A percentile compares a stretch with the other conserved stretches of the same genome.
phyloP scores from a whole-genome alignment of 1,139 yeast species.

The Nakaseomyces kungkrabaensis region DNA sequence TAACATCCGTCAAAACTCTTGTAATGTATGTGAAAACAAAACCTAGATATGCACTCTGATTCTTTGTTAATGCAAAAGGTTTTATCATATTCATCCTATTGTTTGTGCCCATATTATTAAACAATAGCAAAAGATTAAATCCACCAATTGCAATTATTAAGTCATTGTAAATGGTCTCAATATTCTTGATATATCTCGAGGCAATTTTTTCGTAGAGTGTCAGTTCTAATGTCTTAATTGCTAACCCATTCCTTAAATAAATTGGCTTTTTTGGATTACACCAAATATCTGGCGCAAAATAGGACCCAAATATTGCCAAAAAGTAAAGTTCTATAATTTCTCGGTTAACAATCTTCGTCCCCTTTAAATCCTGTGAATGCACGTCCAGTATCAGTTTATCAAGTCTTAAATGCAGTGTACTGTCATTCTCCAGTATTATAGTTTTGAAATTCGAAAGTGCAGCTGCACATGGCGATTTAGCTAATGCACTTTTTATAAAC shows the following conservation, averaged over 20 bases:
- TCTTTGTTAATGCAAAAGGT: slow-evolving; percentile 5
- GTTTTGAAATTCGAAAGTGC: slow-evolving; percentile 19
- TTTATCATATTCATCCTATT: slow-evolving; percentile 5
- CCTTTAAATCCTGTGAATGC: slow-evolving; percentile 12
- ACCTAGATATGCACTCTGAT: slow-evolving; percentile 12
- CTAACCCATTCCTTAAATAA: slow-evolving; percentile 11
- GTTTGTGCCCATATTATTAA: slow-evolving; percentile 4
- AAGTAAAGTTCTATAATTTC: slow-evolving; percentile 28
- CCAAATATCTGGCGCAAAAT: slow-evolving; percentile 22
- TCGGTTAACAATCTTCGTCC: slow-evolving; percentile 21
- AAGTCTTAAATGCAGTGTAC: slow-evolving; percentile 15
- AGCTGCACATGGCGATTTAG: slow-evolving; percentile 38
- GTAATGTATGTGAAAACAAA: slow-evolving; percentile 22
- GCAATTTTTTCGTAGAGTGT: slow-evolving; percentile 21
- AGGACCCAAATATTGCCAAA: slow-evolving; percentile 22
- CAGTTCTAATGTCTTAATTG: slow-evolving; percentile 14
- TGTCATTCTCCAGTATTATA: slow-evolving; percentile 15
- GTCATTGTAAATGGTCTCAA: slow-evolving; percentile 21
- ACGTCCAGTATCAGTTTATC: slow-evolving; percentile 11
- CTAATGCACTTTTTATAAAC: slow-evolving; percentile 48
- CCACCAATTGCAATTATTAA: slow-evolving; percentile 23
- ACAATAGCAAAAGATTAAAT: slow-evolving; percentile 17
- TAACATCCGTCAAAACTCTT: slow-evolving; percentile 19
- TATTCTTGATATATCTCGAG: slow-evolving; percentile 22
- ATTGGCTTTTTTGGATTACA: slow-evolving; percentile 9